Conservation (phyloP, 176 grass and related monocot species). For the Eleusine indica region DNA sequence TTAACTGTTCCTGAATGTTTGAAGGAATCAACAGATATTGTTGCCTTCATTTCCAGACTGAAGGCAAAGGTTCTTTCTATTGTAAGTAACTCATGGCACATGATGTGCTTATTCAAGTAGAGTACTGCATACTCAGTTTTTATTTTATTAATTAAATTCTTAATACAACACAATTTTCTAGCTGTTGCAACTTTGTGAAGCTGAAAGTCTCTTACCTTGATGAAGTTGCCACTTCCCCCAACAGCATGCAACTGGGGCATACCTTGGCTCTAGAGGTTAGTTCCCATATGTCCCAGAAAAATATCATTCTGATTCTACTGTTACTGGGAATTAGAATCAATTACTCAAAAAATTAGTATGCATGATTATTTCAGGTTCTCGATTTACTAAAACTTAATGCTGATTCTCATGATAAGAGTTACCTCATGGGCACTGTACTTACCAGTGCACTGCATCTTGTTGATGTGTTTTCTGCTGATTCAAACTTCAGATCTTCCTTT, state of each 20-base stretch:
- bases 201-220: conserved; percentile 98
- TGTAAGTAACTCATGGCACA: conserved; percentile 56
- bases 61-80: conserved; percentile 94
- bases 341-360: conserved; percentile 43
- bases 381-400: conserved; percentile 59
- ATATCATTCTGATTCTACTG: conserved; percentile 34
- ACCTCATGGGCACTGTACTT: conserved; percentile 83
- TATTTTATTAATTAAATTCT: conserved; percentile 26
- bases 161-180: conserved; percentile 43
- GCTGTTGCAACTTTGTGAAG: conserved; percentile 97
- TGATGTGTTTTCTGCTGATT: conserved; percentile 98
- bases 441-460: conserved; percentile 83
- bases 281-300: conserved; percentile 29
- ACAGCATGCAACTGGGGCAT: conserved; percentile 79
- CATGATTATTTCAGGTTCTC: conserved; percentile 67
- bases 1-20: conserved; percentile 73
- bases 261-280: conserved; percentile 84
- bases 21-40: conserved; percentile 65
- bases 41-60: conserved; percentile 75
- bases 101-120: conserved; percentile 19
- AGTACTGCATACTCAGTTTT: conserved; percentile 18
- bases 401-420: conserved; percentile 56
- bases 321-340: conserved; percentile 9
- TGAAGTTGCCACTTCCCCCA: conserved; percentile 81
- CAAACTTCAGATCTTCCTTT: conserved; percentile 91